Base-by-base conservation (phyloP, 495 filamentous ascomycete species). In the Tirmania nivea region DNA sequence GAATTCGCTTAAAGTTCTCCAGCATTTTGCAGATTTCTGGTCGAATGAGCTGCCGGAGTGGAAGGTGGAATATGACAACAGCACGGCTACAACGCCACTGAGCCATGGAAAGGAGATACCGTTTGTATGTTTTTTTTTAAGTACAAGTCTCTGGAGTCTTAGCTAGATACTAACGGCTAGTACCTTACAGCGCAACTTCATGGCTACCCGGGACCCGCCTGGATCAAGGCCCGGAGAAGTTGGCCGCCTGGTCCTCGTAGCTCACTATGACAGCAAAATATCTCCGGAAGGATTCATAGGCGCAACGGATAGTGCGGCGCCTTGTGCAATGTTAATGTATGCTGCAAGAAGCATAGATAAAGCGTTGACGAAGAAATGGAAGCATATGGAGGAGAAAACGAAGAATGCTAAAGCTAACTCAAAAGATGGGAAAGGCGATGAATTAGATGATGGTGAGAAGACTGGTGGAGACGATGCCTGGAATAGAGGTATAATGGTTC, bases 301-400 rank as follows among this genome's bases (percentile, higher is more conserved):
- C 7, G 90, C 87, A 0, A 88, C 80, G 21, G 90, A 97, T 60
- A 93, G 86, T 58, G 90, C 90, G 0, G 90, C 78, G 35, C 87
- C 92, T 34, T 94, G 87, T 65, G 92, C 92, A 0, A 83, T 96
- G 69, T 70, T 97, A 48, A 73, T 97, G 77, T 83, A 90, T 65
- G 78, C 79, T 10, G 85, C 86, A 61, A 70, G 83, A 56, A 84
- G 73, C 54, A 71, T 99, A 19, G 87, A 96, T 64, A 69, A 61
- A 17, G 87, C 82, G 1, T 63, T 97, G 64, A 84, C 78, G 11
- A 72, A 73, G 67, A 89, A 86, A 69, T 92, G 90, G 83, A 73
- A 75, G 31, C 73, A 70, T 17, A 84, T 86, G 78, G 59, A 74
- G 55, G 73, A 69, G 34, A 68, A 80, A 12, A 78, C 75, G 11